Evolutionary conservation across 139 green algal genomes (phyloP).

Genomic region (Micractinium sp.): DNA sequence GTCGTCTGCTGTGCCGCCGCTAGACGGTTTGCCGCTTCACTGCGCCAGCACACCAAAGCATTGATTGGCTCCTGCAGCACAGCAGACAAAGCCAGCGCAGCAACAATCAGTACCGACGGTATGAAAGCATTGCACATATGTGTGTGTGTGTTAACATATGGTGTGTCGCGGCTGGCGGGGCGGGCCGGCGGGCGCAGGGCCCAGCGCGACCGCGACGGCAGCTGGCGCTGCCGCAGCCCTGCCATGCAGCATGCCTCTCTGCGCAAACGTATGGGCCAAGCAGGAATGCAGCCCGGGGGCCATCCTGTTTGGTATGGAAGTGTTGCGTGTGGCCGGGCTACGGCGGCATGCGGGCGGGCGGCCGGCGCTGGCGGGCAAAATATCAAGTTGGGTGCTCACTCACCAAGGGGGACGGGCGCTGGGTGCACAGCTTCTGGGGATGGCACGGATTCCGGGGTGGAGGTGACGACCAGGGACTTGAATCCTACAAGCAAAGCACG

Average conservation of each 20-base stretch:
- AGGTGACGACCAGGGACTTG: too few species aligned
- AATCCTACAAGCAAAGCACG: neutral
- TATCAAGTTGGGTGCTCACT: neutral
- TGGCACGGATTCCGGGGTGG: too few species aligned
- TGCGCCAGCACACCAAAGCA: too few species aligned
- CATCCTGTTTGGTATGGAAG: slow-evolving; percentile 30
- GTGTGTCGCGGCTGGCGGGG: neutral
- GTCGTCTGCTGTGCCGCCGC: too few species aligned
- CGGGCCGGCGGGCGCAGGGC: neutral
- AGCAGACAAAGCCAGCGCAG: neutral
- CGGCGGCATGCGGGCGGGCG: too few species aligned
- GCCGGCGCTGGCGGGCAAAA: neutral
- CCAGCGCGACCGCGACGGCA: neutral
- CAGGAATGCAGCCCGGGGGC: neutral
- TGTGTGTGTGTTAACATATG: neutral
- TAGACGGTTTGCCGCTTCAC: too few species aligned
- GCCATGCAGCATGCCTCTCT: slow-evolving; percentile 8
- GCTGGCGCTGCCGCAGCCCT: slow-evolving; percentile 16
- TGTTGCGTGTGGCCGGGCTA: slow-evolving; percentile 14
- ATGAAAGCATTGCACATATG: neutral
- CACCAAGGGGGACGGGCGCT: too few species aligned
- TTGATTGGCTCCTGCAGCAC: too few species aligned
- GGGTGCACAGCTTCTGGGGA: too few species aligned
- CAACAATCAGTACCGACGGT: neutral
- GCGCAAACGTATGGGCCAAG: slow-evolving; percentile 39